Conservation (phyloP, 441 rosid species). For the Adansonia grandidieri region DNA sequence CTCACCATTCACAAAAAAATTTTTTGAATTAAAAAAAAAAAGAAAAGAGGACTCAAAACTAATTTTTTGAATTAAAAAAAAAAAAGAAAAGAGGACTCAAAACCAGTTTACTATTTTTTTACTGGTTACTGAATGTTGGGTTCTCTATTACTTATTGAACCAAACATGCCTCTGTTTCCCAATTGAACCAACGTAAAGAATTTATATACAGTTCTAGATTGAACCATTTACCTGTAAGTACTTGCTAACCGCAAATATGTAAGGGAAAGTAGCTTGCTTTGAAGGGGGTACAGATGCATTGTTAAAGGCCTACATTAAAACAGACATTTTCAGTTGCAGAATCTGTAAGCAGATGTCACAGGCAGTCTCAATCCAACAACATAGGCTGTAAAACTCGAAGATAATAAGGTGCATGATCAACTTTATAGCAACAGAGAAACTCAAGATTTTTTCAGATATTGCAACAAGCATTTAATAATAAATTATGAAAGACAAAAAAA, state of each 20-base stretch:
- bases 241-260: slow-evolving; percentile 90
- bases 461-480: slow-evolving; percentile 17
- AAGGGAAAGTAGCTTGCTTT: slow-evolving; percentile 85
- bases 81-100: background rate
- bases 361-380: slow-evolving; percentile 6
- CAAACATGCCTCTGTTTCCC: background rate
- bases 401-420: slow-evolving; percentile 9
- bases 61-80: too few species aligned
- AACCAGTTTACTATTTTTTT: background rate
- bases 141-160: background rate
- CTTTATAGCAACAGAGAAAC: background rate
- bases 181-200: slow-evolving; percentile 2
- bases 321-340: slow-evolving; percentile 19
- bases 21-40: too few species aligned
- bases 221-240: slow-evolving; percentile 73
- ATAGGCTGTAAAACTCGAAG: background rate
- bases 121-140: background rate
- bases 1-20: background rate
- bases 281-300: slow-evolving; percentile 88
- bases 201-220: background rate
- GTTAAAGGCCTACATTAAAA: slow-evolving; percentile 69
- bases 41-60: background rate
- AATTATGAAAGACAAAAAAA: background rate
- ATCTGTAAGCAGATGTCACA: background rate
- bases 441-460: slow-evolving; percentile 6